Base-by-base conservation (phyloP, 306 rosid species). In the Prunus mume region DNA sequence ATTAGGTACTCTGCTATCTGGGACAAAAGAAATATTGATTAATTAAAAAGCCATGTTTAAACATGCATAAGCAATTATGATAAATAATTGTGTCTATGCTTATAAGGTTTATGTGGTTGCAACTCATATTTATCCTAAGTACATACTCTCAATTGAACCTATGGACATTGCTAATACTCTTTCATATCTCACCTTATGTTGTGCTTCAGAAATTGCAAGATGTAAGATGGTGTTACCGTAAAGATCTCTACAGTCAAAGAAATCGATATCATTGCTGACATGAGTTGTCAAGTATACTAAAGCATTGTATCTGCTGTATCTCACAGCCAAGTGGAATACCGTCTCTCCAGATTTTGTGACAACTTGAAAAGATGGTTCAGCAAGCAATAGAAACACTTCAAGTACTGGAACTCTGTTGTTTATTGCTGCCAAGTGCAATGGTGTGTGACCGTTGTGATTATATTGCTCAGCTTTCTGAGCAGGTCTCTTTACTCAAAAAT, bases 221-320 rank as follows among this genome's bases (percentile, higher is more conserved):
- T 89, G 97, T 34, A 91, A 80, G 65, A 77, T 85, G 30, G 76
- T 87, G 81, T 87, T 89, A n/a, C 93, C 88, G 27, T 86, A 78
- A 20, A 85, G 87, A 61, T 91, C 88, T 65, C 66, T 85, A 55
- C 84, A 79, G 50, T 75, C 64, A 63, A 89, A 78, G 61, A 90
- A 83, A 54, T 82, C 71, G 41, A 63, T 45, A 2, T 87, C 89
- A 72, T 87, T 85, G 61, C 56, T 81, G 73, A 76, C 83, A 9
- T 49, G 68, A 15, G 81, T 72, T 41, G 78, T 76, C 86, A 91
- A 66, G 79, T 72, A 83, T 5, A 71, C 76, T 66, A 91, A 81
- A 61, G 90, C 90, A 68, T 86, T 84, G 34, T 67, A 80, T 19
- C 88, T 82, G 10, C 89, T 89, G 2, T 85, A 83, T 74, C 90